phyloP scores from a whole-genome alignment of 2,329 filamentous ascomycete species.

The Aspergillus costaricaensis region DNA sequence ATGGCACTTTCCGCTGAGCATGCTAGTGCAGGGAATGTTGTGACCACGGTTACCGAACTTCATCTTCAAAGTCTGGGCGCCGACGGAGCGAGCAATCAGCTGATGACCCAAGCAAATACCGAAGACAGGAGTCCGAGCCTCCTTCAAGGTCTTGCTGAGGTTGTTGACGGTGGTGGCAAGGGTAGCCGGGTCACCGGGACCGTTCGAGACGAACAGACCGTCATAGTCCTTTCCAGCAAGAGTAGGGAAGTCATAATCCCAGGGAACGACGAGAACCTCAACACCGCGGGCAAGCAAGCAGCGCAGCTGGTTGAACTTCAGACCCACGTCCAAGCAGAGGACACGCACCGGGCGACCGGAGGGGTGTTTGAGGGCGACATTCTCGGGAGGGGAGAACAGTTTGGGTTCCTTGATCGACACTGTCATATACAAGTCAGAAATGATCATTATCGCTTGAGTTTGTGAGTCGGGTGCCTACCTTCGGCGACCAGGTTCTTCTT shows the following conservation, averaged over 20 bases:
- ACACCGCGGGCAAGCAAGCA: conserved; percentile 90
- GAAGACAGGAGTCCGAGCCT: conserved; percentile 83
- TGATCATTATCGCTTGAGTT: not conserved
- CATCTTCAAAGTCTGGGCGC: conserved; percentile 88
- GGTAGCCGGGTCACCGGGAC: conserved; percentile 89
- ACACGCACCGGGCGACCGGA: conserved; percentile 85
- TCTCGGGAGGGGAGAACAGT: conserved; percentile 74
- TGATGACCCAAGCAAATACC: conserved; percentile 97
- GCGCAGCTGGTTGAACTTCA: conserved; percentile 97
- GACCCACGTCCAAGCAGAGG: conserved; percentile 90
- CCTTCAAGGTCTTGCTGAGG: conserved; percentile 72
- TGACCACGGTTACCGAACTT: conserved; percentile 99
- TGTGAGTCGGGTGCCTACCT: conserved; percentile 62
- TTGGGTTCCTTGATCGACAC: conserved; percentile 87
- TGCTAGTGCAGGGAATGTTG: conserved; percentile 96
- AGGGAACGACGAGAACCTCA: conserved; percentile 91
- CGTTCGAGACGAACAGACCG: conserved; percentile 96
- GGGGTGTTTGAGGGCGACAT: conserved; percentile 76
- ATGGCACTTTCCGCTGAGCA: conserved; percentile 94
- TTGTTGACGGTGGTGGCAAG: conserved; percentile 77
- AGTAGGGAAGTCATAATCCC: conserved; percentile 86
- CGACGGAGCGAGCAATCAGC: conserved; percentile 82
- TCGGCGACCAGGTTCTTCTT: conserved; percentile 88
- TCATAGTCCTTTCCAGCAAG: conserved; percentile 83
- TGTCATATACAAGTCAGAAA: conserved; percentile 49